A percentile compares a stretch with the other conserved stretches of the same genome.
phyloP scores from a whole-genome alignment of 441 rosid species.

The Oxalis stricta region DNA sequence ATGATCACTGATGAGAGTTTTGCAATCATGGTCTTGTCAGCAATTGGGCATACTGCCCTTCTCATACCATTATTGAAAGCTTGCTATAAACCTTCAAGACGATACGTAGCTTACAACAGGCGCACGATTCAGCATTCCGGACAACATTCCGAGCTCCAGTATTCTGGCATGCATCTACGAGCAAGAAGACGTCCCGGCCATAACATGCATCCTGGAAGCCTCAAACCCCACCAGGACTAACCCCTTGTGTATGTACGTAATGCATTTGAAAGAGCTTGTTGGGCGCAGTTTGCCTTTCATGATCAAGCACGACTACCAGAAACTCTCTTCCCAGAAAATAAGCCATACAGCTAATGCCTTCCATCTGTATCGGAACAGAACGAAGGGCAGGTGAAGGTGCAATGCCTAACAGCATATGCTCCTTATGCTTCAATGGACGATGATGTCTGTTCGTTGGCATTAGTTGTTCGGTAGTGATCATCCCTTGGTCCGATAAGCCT shows the following conservation, averaged over 20 bases:
- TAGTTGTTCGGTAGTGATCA: not conserved
- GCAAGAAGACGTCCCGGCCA: not conserved
- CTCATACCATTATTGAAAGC: conserved; percentile 15
- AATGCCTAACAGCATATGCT: not conserved
- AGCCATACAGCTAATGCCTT: not conserved
- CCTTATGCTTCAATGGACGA: conserved; percentile 3
- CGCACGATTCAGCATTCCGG: conserved; percentile 22
- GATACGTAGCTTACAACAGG: conserved; percentile 23
- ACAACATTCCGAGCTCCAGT: not conserved
- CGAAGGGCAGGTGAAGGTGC: not conserved
- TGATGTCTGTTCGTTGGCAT: conserved; percentile 3
- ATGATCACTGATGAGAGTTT: conserved; percentile 14
- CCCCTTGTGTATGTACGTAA: not conserved
- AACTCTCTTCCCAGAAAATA: not conserved
- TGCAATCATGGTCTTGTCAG: conserved; percentile 19
- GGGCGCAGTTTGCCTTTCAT: not conserved
- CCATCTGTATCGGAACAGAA: not conserved
- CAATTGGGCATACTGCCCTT: conserved; percentile 13
- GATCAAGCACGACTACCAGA: not conserved
- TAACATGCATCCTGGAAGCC: not conserved
- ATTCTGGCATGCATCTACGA: not conserved
- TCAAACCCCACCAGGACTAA: not conserved
- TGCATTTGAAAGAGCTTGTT: not conserved
- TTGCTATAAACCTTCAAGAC: conserved; percentile 25
- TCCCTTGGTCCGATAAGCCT: not conserved